Base-by-base conservation (phyloP, 2,329 filamentous ascomycete genomes). In the Claviceps quebecensis region DNA sequence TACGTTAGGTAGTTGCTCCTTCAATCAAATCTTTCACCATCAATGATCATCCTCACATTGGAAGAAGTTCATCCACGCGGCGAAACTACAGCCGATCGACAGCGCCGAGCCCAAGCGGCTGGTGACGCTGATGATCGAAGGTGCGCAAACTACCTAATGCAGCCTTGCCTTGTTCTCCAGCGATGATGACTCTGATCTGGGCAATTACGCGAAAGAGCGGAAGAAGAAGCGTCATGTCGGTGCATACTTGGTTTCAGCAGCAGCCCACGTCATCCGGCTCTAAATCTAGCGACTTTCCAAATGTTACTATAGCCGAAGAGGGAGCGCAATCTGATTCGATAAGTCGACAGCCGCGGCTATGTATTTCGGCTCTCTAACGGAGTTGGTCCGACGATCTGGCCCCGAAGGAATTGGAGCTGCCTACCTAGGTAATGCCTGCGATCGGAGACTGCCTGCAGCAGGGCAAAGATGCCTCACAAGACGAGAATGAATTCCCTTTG, bases 111-210 rank as follows among this genome's bases (percentile, higher is more conserved):
- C 7, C 5, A 23, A 7, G 5, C 4, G n/a, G 23, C 23, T 23
- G 23, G 23, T 23, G 22, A 23, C 22, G 22, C 23, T 23, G 1
- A 23, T 23, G 1, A 4, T 23, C 23, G 23, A n/a, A 23, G 23
- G 5, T 6, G 23, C 23, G 23, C 23, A 5, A 86, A 83, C 60
- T 84, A n/a, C n/a, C n/a, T n/a, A n/a, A n/a, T n/a, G n/a, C n/a
- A n/a, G n/a, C n/a, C n/a, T n/a, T n/a, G 75, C 80, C 48, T 64
- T 86, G 26, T 87, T 87, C 65, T 86, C 82, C 4, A 83, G 80
- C 62, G 84, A 87, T 53, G 83, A 86, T 59, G 83, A 86, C 53
- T 79, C 80, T 2, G 76, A 77, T 1, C 63, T 82, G 47, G 81
- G 84, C 54, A 83, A 83, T 58, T 86, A 86, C 59, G 68, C 72